Evolutionary conservation across 139 green algal genomes (phyloP), one percentile per base, ranked within the genome.

Genomic region (Tetradesmus lagerheimii): DNA sequence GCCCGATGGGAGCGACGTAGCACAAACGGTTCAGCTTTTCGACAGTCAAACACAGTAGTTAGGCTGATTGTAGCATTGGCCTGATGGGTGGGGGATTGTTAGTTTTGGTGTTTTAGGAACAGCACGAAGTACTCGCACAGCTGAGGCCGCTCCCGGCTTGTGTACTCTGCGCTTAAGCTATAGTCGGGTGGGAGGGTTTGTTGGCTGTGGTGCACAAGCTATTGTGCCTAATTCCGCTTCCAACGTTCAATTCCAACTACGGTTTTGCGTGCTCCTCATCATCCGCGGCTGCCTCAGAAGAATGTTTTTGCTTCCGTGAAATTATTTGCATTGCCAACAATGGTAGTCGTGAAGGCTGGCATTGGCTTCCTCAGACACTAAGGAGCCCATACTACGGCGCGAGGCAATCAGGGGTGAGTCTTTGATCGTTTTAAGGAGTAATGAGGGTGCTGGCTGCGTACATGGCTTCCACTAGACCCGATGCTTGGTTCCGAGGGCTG

Each of bases 181-280:
- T 23, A 71, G 23, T 2, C 31, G 57, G 20, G 20, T 11, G 57
- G 57, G 57, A 71, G 57, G 57, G 57, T 71, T 71, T 71, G 57
- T 23, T 8, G 57, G 57, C 57, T 71, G 20, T 71, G 57, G 57
- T 71, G 57, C 57, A 71, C 57, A 71, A 9, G 57, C 12, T 11
- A 71, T 71, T 71, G 57, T 71, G 57, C 57, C 20, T 71, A 31
- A 71, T 71, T 8, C 20, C 23, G 20, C 57, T 71, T 71, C 57
- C 57, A 71, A 71, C 57, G 57, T 71, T 71, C 57, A 71, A 71
- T 71, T 6, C 57, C 57, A 71, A 71, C 57, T 71, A 71, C 57
- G 57, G 57, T 71, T 71, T 71, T 31, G 57, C 57, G 23, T 71
- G 57, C 57, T 71, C 57, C 57, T 71, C 57, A n/a, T 31, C 57